These are phyloP conservation scores for Alternaria rosae DNA, from an alignment of 2,329 filamentous ascomycete species.

Conservation along the genomic window DNA sequence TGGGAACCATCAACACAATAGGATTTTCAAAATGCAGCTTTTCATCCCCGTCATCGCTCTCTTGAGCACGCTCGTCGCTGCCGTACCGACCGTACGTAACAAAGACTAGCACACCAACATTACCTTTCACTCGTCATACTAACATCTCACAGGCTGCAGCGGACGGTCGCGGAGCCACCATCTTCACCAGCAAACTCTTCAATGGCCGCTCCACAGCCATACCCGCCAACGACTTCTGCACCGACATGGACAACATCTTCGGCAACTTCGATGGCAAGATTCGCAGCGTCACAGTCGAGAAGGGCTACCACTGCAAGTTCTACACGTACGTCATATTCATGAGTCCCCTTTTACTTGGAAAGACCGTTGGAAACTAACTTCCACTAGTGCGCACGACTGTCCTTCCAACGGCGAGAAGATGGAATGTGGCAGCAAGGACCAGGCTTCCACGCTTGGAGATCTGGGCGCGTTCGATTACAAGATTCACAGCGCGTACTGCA, in stretches of 20 bases:
- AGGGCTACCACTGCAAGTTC: constrained; percentile 28
- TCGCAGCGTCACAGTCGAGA: constrained; percentile 22
- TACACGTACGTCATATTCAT: constrained; percentile 22
- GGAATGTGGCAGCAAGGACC: constrained; percentile 4
- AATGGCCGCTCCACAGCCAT: constrained; percentile 16
- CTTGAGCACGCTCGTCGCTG: constrained; percentile 14
- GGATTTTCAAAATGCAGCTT: constrained; percentile 17
- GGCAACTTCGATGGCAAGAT: constrained; percentile 25
- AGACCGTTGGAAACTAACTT: not conserved
- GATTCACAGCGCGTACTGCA: not conserved
- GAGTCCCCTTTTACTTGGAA: not conserved
- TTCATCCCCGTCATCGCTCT: constrained; percentile 17
- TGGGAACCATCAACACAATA: not conserved
- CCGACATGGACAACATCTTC: constrained; percentile 27
- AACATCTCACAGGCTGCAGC: not conserved
- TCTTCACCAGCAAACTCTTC: constrained; percentile 14
- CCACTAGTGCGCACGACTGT: constrained; percentile 1
- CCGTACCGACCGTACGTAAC: constrained; percentile 9
- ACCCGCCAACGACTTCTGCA: constrained; percentile 19
- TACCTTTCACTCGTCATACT: not conserved
- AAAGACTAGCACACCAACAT: not conserved
- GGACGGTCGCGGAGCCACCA: constrained; percentile 19
- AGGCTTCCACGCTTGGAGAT: not conserved
- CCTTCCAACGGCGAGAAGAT: not conserved
- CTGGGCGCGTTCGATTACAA: not conserved